Evolutionary conservation across 768 basidiomycete genomes (phyloP).

Genomic region (Suillus lakei): DNA sequence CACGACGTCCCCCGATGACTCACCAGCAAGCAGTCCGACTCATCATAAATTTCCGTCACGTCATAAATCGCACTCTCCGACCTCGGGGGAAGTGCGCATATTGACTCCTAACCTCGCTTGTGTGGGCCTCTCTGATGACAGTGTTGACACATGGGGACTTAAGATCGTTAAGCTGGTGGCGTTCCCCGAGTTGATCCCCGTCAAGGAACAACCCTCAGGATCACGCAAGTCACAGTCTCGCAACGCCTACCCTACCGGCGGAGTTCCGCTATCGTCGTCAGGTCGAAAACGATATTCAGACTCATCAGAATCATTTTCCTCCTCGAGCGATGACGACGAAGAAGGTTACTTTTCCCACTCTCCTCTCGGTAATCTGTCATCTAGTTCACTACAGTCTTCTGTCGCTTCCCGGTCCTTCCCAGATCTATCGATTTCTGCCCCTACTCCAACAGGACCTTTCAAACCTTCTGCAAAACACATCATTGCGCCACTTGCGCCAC

Average conservation of each 20-base stretch:
- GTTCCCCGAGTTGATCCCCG: slow-evolving; percentile 71
- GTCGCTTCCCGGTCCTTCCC: slow-evolving; percentile 48
- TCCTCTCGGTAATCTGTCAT: slow-evolving; percentile 43
- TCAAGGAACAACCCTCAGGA: slow-evolving; percentile 14
- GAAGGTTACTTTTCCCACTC: slow-evolving; percentile 68
- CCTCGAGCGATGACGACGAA: slow-evolving; percentile 41
- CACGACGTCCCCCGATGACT: slow-evolving; percentile 9
- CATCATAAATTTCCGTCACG: slow-evolving; percentile 27
- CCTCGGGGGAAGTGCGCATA: slow-evolving; percentile 61
- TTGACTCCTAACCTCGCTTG: slow-evolving; percentile 76
- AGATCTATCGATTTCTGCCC: slow-evolving; percentile 41
- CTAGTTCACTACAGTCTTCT: slow-evolving; percentile 38
- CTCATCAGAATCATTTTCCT: slow-evolving; percentile 31
- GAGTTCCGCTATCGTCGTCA: slow-evolving; percentile 13
- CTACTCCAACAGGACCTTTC: slow-evolving; percentile 33
- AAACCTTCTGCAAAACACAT: slow-evolving; percentile 45
- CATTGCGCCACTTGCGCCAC: slow-evolving; percentile 37
- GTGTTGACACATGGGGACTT: slow-evolving; percentile 71
- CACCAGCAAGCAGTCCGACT: slow-evolving; percentile 11
- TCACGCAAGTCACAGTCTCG: background rate
- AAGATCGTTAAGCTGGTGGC: slow-evolving; percentile 82
- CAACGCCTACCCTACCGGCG: background rate
- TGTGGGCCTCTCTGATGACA: slow-evolving; percentile 73
- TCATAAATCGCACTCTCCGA: slow-evolving; percentile 56
- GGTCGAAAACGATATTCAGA: slow-evolving; percentile 21